Base-by-base conservation (phyloP, 148 eudicot genomes). In the Fagopyrum homotropicum region DNA sequence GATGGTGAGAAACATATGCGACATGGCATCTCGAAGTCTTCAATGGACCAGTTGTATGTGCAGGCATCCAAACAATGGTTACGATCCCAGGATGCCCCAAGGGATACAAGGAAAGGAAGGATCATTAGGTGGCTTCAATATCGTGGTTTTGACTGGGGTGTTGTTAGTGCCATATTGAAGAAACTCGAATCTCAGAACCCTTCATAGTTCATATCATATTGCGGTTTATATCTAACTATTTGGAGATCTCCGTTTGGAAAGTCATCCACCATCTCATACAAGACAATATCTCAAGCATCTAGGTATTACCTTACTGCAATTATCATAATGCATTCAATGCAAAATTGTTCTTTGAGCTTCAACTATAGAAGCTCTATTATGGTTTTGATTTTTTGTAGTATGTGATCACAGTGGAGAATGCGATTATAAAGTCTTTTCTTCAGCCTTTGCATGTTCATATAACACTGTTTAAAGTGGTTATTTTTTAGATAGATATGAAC, bases 81-180 rank as follows among this genome's bases (percentile, higher is more conserved):
- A 52, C 83, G 87, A 75, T 75, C 89, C 71, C 79, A 49, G 17
- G 82, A 83, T 79, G 85, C 66, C 68, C 83, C 87, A 11, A 51
- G 50, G 47, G 98, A 95, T 75, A 88, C 72, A 55, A 87, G 96
- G 44, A 95, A 90, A 79, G 72, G 87, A 76, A 89, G 97, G 81
- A 79, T 95, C 10, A 75, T 90, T 49, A 77, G 91, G 76, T 92
- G 99, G 99, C 97, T 95, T 82, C 92, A 86, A 47, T 95, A 95
- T 77, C 99, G 98, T 60, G 98, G 99, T 77, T 95, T 92, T 75
- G 79, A 82, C 69, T 95, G 97, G 97, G 83, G 82, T 80, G 86
- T 90, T 43, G 49, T 87, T 70, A 81, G 77, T 47, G 54, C 75
- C 68, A 85, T 95, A 49, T 16, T 95, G 72, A 95, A 89, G 82